A percentile compares a stretch with the other conserved stretches of the same genome.
Evolutionary conservation across 1,139 yeast genomes (phyloP).

Genomic region (Hanseniaspora uvarum): DNA sequence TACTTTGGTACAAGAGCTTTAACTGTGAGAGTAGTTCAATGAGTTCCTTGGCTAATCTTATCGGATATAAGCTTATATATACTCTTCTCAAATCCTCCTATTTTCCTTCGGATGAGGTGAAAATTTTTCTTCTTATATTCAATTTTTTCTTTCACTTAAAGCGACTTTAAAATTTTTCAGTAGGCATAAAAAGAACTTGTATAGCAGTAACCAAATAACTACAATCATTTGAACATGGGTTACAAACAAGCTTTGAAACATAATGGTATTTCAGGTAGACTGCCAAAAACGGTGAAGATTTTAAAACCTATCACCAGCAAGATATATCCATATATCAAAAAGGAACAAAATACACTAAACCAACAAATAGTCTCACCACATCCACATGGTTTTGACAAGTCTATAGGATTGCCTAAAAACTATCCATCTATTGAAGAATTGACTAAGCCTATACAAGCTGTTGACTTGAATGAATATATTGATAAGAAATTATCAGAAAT

Average conservation of each 20-base stretch:
- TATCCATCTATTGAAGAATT: constrained; percentile 62
- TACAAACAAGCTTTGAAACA: constrained; percentile 47
- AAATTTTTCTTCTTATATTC: not conserved
- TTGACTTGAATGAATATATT: constrained; percentile 52
- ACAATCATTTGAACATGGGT: constrained; percentile 2
- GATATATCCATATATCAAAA: constrained; percentile 28
- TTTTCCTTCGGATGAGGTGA: not conserved
- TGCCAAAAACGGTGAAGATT: constrained; percentile 38
- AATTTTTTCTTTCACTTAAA: not conserved
- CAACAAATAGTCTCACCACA: constrained; percentile 2
- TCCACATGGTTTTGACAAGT: constrained; percentile 12
- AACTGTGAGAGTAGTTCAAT: constrained; percentile 4
- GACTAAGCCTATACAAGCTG: constrained; percentile 46
- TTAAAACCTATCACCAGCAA: constrained; percentile 55
- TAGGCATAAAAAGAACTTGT: too few relatives aligned
- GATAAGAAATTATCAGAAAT: constrained; percentile 40
- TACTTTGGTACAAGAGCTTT: constrained; percentile 14
- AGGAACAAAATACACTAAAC: constrained; percentile 11
- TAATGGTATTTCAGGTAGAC: constrained; percentile 69
- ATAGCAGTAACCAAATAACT: not conserved
- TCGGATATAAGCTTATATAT: not conserved
- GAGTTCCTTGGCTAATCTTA: not conserved
- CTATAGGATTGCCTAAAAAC: constrained; percentile 62
- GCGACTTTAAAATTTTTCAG: not conserved
- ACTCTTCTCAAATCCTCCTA: not conserved